Conservation (phyloP, 306 rosid species). For the Castanea mollissima region DNA sequence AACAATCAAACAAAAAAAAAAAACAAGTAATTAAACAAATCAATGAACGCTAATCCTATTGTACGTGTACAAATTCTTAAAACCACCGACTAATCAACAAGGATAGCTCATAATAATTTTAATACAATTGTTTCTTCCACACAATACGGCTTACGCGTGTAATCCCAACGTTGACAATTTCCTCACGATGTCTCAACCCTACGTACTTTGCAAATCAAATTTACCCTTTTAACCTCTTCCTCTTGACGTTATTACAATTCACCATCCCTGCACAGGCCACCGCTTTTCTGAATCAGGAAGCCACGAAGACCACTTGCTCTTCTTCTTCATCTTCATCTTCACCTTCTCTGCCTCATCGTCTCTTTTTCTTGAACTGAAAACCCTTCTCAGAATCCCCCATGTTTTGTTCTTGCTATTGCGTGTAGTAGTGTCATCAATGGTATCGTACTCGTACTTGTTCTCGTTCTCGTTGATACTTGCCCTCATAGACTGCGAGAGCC, state of each 20-base stretch:
- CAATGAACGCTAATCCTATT: too few species aligned
- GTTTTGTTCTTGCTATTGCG: slow-evolving; percentile 23
- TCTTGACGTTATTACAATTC: slow-evolving; percentile 2
- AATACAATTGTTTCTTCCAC: neutral
- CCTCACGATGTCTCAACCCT: neutral
- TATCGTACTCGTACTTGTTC: neutral
- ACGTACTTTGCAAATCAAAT: neutral
- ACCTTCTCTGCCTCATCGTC: neutral
- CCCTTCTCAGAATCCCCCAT: slow-evolving; percentile 33
- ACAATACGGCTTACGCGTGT: neutral
- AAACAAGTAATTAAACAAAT: neutral
- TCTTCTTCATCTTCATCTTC: slow-evolving; percentile 2
- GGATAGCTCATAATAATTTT: neutral
- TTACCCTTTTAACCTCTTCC: neutral
- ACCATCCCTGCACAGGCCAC: slow-evolving; percentile 75
- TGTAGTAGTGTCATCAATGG: too few species aligned
- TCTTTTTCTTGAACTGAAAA: slow-evolving; percentile 25
- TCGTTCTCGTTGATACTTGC: slow-evolving; percentile 13
- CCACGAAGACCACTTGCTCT: slow-evolving; percentile 57
- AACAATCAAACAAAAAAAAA: too few species aligned
- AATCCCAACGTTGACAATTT: neutral
- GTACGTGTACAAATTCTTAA: too few species aligned
- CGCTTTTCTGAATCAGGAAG: slow-evolving; percentile 51
- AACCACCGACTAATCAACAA: too few species aligned
- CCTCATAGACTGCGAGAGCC: slow-evolving; percentile 39